phyloP scores from a whole-genome alignment of 768 basidiomycete species.

The Agaricus blazei region DNA sequence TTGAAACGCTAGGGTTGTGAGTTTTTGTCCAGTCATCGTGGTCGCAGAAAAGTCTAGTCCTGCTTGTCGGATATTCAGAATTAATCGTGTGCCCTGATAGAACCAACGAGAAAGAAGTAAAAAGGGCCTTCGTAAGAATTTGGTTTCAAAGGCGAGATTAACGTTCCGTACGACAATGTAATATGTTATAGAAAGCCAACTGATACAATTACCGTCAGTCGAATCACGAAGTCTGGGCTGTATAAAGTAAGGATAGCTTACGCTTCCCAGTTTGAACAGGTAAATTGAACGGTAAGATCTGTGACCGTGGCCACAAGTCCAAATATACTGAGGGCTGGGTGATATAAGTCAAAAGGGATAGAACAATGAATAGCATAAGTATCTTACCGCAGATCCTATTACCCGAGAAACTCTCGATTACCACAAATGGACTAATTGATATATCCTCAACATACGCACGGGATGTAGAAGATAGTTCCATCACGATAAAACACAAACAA shows the following conservation, averaged over 20 bases:
- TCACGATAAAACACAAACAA: slow-evolving; percentile 8
- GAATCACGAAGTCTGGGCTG: not conserved
- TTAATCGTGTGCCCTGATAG: slow-evolving; percentile 7
- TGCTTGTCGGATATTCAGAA: slow-evolving; percentile 8
- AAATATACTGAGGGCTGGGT: slow-evolving; percentile 1
- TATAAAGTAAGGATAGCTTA: not conserved
- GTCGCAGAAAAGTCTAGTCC: not conserved
- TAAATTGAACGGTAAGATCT: not conserved
- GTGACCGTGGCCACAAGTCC: not conserved
- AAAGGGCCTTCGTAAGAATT: too few relatives aligned
- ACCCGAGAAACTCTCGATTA: not conserved
- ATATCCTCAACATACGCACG: not conserved
- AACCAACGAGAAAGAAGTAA: too few relatives aligned
- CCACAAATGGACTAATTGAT: not conserved
- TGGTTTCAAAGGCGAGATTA: too few relatives aligned
- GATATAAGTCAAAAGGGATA: not conserved
- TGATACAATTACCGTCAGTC: not conserved
- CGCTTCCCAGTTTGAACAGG: slow-evolving; percentile 9
- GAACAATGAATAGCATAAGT: not conserved
- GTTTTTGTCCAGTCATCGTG: slow-evolving; percentile 2
- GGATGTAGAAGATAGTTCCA: slow-evolving; percentile 6
- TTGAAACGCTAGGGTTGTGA: slow-evolving; percentile 2
- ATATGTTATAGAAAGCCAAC: too few relatives aligned
- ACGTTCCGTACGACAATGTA: too few relatives aligned
- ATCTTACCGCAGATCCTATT: slow-evolving; percentile 1